Evolutionary conservation across 805 yeast species (phyloP).

Genomic region (Starmerella powellii): DNA sequence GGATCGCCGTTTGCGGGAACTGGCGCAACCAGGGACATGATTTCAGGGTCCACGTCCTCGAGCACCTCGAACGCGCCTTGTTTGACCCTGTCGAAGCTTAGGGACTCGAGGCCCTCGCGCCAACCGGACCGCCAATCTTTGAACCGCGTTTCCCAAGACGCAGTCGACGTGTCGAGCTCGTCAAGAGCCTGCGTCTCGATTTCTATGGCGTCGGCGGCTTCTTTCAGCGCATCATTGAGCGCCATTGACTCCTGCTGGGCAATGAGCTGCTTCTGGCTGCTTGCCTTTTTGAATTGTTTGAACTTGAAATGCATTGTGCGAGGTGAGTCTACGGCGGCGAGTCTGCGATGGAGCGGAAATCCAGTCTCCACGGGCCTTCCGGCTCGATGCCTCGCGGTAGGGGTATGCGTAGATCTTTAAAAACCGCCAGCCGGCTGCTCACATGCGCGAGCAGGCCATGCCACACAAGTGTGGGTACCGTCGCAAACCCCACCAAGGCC

Average conservation of each 20-base stretch:
- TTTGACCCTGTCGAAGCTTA: not conserved
- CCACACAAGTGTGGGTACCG: too few species aligned
- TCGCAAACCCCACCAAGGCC: too few species aligned
- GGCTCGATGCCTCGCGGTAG: too few species aligned
- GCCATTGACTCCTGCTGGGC: not conserved
- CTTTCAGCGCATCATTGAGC: not conserved
- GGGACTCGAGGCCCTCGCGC: not conserved
- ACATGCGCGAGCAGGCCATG: too few species aligned
- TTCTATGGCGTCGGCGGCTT: not conserved
- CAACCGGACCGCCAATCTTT: constrained; percentile 2
- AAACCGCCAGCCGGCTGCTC: not conserved
- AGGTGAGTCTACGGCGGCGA: too few species aligned
- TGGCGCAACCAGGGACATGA: not conserved
- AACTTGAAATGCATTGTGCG: too few species aligned
- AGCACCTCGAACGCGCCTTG: not conserved
- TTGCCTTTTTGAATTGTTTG: not conserved
- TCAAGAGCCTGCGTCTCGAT: constrained; percentile 4
- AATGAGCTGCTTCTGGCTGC: not conserved
- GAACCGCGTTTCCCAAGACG: not conserved
- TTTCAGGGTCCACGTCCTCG: not conserved
- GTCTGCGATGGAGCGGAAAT: too few species aligned
- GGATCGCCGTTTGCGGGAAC: not conserved
- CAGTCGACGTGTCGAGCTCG: constrained; percentile 2
- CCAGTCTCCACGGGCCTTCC: not conserved
- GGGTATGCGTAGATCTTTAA: not conserved